Base-by-base conservation (phyloP, 306 rosid species). In the Rosa chinensis region DNA sequence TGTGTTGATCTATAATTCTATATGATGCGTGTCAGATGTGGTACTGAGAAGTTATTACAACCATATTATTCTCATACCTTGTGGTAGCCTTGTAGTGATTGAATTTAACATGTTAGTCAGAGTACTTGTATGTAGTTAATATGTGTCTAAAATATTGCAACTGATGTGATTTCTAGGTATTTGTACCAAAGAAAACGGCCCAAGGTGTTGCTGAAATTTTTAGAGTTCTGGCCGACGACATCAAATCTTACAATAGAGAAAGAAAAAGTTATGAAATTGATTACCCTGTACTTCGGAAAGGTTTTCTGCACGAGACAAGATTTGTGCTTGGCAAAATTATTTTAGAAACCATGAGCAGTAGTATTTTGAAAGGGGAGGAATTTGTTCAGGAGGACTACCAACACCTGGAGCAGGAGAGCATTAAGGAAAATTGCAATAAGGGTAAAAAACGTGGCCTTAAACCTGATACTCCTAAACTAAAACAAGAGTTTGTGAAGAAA, bases 261-360 rank as follows among this genome's bases (percentile, higher is more conserved):
- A 87, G 90, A 79, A 35, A 74, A 81, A 69, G 70, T 86, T 88
- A 79, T 48, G 80, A 84, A 72, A 83, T 95, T 83, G 85, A 95
- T 79, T 88, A 91, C 82, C 44, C 14, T 21, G 52, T 40, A 84
- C 92, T 90, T 74, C 81, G 88, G 76, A 83, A 37, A 76, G 97
- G 98, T 14, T 10, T 39, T 74, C 61, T 85, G 76, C 53, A 75
- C 1, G 99, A 93, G 92, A 81, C 81, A 70, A 75, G 92, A 82
- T 91, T 84, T 90, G 93, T 95, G 79, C 64, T 95, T 16, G 96
- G 98, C 39, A 88, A 88, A 83, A 77, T 95, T 81, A 76, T 95
- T 76, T 86, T 93, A 63, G 92, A 93, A 73, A 95, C 97, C 70
- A 77, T 93, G 94, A 80, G 73, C 53, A 52, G 88, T 66, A 86